Evolutionary conservation across 768 basidiomycete species (phyloP).

Genomic region (Mycena rosella): DNA sequence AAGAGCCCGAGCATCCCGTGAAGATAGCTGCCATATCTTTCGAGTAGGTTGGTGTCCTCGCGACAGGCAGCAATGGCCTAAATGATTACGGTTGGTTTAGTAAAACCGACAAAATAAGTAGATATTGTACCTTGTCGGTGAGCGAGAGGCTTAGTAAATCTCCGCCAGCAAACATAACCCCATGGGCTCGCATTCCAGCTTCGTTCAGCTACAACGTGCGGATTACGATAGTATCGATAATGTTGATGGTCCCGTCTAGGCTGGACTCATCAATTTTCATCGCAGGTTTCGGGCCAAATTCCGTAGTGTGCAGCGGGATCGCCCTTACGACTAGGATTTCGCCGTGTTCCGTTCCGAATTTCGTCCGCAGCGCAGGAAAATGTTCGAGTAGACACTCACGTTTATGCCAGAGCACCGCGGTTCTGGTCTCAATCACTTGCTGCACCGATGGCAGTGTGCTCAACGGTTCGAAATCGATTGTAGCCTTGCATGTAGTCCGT

Average conservation of each 20-base stretch:
- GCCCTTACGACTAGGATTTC: neutral
- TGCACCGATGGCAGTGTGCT: neutral
- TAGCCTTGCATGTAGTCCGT: neutral
- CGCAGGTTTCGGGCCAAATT: constrained; percentile 32
- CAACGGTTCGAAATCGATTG: neutral
- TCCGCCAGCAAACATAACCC: constrained; percentile 27
- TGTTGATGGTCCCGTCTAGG: too few species aligned
- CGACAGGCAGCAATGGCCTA: constrained; percentile 4
- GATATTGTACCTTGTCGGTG: constrained; percentile 19
- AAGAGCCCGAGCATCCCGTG: constrained; percentile 28
- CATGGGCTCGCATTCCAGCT: constrained; percentile 9
- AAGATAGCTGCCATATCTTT: neutral
- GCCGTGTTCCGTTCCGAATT: neutral
- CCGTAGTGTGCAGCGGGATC: constrained; percentile 34
- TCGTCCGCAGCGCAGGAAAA: neutral
- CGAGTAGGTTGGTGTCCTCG: neutral
- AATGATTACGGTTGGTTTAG: too few species aligned
- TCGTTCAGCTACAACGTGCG: constrained; percentile 12
- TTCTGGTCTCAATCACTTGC: neutral
- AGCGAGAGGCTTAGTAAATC: constrained; percentile 30
- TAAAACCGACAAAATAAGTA: neutral
- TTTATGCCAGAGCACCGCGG: neutral
- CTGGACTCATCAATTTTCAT: too few species aligned
- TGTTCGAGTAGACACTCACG: neutral
- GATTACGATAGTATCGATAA: too few species aligned